Base-by-base conservation (phyloP, 345 rosid species). In the Anastatica hierochuntica region DNA sequence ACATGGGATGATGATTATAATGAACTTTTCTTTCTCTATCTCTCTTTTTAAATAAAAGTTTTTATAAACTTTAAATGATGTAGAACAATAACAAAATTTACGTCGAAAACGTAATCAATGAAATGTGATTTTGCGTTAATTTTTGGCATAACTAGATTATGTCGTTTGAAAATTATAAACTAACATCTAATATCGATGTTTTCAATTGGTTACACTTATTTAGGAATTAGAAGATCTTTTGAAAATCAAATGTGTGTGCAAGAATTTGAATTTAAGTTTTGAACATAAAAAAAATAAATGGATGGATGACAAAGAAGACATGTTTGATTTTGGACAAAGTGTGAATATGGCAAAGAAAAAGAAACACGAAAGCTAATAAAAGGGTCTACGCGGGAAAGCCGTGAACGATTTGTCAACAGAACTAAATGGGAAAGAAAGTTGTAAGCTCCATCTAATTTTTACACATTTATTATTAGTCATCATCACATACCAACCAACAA, bases 1-100 rank as follows among this genome's bases (percentile, higher is more conserved):
- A 65, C 70, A 65, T 65, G 70, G 63, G 58, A 48, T 64, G 54
- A 27, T 39, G 15, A 27, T 48, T 9, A 58, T 17, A 33, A 47
- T 55, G 12, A 55, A 37, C 50, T 14, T 20, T 17, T 37, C 11
- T 1, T 30, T 14, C 27, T 24, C 27, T 24, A 4, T 46, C 1
- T 60, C 13, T 21, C 53, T 12, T 21, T 55, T 14, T 21, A 4
- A 11, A 24, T 24, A 3, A 40, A 30, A 46, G 3, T 15, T 38
- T 26, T 39, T 8, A 47, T 16, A 39, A 19, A 10, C 4, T 15
- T 27, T 13, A 10, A 29, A 23, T 3, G 6, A 30, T 37, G 46
- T 8, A 38, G 2, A 23, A 5, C 13, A 17, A 3, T n/a, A 5
- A 0, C 11, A 14, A 10, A 3, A 7, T 34, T 19, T 17, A n/a